Percentiles rank a stretch among this genome's conserved stretches.
Conservation (phyloP, 495 filamentous ascomycete species). For the Aspergillus saccharolyticus region DNA sequence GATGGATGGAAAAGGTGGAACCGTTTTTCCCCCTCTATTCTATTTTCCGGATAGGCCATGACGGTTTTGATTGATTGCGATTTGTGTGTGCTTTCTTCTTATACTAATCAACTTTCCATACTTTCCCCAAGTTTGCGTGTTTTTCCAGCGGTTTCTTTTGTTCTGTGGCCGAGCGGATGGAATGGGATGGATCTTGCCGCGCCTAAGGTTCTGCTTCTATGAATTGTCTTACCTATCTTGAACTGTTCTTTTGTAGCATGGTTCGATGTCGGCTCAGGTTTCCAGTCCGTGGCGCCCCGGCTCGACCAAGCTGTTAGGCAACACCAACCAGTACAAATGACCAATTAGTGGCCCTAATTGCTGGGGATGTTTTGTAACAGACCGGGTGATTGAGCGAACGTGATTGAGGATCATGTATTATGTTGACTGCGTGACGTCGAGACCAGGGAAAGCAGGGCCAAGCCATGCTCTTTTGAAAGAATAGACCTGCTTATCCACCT, state of each 20-base stretch:
- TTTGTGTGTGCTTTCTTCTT: slow-evolving; percentile 25
- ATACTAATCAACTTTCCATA: slow-evolving; percentile 27
- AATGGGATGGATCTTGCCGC: background rate
- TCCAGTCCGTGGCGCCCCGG: background rate
- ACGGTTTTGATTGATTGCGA: slow-evolving; percentile 22
- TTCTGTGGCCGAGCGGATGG: slow-evolving; percentile 13
- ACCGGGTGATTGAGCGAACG: background rate
- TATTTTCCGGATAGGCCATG: slow-evolving; percentile 33
- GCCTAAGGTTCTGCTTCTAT: background rate
- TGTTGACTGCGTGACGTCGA: too few relatives aligned
- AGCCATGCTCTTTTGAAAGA: too few relatives aligned
- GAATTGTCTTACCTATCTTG: background rate
- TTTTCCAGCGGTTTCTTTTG: slow-evolving; percentile 15
- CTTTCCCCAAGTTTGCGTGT: slow-evolving; percentile 26
- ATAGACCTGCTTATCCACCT: too few relatives aligned
- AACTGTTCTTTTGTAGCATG: background rate
- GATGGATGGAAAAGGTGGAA: slow-evolving; percentile 30
- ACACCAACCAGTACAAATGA: background rate
- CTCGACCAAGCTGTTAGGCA: background rate
- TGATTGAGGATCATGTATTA: background rate
- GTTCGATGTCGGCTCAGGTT: background rate
- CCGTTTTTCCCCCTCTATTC: background rate
- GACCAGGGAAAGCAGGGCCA: too few relatives aligned
- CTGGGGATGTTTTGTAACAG: background rate
- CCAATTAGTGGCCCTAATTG: background rate